Base-by-base conservation (phyloP, 768 basidiomycete species). In the Pisolithus marmoratus region DNA sequence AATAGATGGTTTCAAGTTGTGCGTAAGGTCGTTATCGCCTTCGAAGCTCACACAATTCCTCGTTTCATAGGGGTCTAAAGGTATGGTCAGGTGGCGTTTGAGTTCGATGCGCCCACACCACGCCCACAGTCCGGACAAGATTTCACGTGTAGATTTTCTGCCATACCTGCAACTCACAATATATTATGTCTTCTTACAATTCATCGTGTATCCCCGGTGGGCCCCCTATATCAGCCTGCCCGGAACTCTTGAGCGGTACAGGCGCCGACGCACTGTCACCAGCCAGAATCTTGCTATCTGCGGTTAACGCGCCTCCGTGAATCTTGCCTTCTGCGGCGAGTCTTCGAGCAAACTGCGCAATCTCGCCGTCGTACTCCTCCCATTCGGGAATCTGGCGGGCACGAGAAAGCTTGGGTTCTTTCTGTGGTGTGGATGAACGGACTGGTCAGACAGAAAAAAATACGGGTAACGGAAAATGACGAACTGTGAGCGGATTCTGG, bases 341-440 rank as follows among this genome's bases (percentile, higher is more conserved):
- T 48, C 81, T 75, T 23, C 81, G 77, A 0, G 89, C 85, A 55
- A 99, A 91, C 24, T 71, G 76, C 2, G 94, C 86, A 48, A 98
- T 94, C 69, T 99, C 94, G 5, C 73, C 63, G 66, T 99, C 95
- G 63, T 97, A 98, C 46, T 81, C 81, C 56, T 95, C 93, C 96
- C 96, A 99, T 64, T 98, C 96, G 0, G 96, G 95, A 48, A 98
- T 96, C 60, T 93, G 84, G 36, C 94, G 82, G 4, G 96, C 96
- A 22, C 96, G 83, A 4, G 85, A 80, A 5, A 98, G 78, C 67
- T 98, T 99, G 5, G 94, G 94, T 64, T 98, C 96, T 84, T 98
- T 96, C 90, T 96, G 72, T 64, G 50, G 27, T 38, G 49, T 2
- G 20, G 54, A 12, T 15, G 19, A 38, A 4, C 34, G 14, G 34